A percentile compares a stretch with the other conserved stretches of the same genome.
phyloP scores from a whole-genome alignment of 2,329 filamentous ascomycete species.

The Nigrospora sphaerica region DNA sequence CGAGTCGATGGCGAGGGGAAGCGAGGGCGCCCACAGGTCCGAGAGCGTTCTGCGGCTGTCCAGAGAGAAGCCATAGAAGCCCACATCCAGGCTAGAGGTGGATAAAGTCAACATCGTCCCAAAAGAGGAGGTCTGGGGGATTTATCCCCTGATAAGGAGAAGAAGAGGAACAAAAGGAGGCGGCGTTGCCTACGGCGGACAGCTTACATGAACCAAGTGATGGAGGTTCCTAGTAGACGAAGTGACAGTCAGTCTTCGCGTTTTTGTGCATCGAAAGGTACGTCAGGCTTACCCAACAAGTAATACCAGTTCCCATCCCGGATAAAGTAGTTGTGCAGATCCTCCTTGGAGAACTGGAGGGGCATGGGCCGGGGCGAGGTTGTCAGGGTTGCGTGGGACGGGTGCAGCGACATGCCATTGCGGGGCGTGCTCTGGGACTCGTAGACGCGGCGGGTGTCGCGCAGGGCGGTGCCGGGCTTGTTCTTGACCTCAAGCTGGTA shows the following conservation, averaged over 20 bases:
- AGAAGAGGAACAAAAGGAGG: constrained; percentile 5
- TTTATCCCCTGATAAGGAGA: no score
- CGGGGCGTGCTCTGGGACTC: constrained; percentile 27
- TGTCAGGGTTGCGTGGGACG: constrained; percentile 15
- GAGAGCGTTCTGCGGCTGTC: constrained; percentile 35
- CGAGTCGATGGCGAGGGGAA: constrained; percentile 23
- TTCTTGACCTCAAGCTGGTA: constrained; percentile 60
- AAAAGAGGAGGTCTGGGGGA: no score
- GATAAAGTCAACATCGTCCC: no score
- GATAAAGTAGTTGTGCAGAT: constrained; percentile 44
- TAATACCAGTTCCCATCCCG: constrained; percentile 39
- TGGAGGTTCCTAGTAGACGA: constrained; percentile 4
- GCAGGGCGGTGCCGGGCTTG: constrained; percentile 50
- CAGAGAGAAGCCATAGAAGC: constrained; percentile 48
- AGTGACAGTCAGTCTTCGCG: neutral
- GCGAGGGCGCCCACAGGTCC: constrained; percentile 33
- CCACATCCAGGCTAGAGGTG: constrained; percentile 40
- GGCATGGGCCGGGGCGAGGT: constrained; percentile 26
- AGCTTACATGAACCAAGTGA: constrained; percentile 8
- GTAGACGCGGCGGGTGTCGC: constrained; percentile 54
- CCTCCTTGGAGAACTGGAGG: constrained; percentile 39
- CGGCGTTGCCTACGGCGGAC: constrained; percentile 1
- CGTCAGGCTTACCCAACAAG: constrained; percentile 22
- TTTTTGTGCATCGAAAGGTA: neutral
- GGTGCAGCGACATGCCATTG: constrained; percentile 25